Base-by-base conservation (phyloP, 164 flowering plant genomes). In the Sextonia rubra region DNA sequence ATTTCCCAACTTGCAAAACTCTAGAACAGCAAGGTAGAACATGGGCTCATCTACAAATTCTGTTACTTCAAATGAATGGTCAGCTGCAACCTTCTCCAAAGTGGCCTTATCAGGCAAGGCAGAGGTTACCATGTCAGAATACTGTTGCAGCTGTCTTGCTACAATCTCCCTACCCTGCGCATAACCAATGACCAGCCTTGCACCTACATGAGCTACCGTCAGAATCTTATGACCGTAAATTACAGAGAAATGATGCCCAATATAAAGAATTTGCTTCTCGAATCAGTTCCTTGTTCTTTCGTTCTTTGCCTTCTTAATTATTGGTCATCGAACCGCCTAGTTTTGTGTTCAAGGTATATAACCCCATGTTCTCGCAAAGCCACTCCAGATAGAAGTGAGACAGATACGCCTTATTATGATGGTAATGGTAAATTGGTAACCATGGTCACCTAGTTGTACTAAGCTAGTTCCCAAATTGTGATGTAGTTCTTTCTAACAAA, bases 161-260 rank as follows among this genome's bases (percentile, higher is more conserved):
- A 86, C 73, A 60, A n/a, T 85, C 76, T 84, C 82, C 78, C 90
- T 88, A 60, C 99, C 98, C 75, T 85, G 85, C 30, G 87, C 85
- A 79, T 90, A 87, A 76, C 96, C 88, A 26, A 95, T 90, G 48
- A 94, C 87, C 65, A 94, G 49, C 80, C 94, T 89, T 68, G 91
- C 94, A 79, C 94, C 98, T 94, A 79, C 37, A 78, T 15, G 79
- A 62, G 32, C 58, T 55, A 26, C 2, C 70, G 52, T 66, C 65
- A 56, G 25, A 69, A 72, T 23, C 63, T 37, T 47, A 18, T 62
- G 15, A 52, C 15, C n/a, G 49, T 23, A 55, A 18, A 22, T 18
- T 20, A 15, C 67, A 61, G 4, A 47, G 15, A 37, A 12, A 3
- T 5, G 4, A n/a, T n/a, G 52, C 69, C 14, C 24, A 66, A 68